phyloP scores from a whole-genome alignment of 371 early-diverging fungal genomes.

The Mucor racemosus region DNA sequence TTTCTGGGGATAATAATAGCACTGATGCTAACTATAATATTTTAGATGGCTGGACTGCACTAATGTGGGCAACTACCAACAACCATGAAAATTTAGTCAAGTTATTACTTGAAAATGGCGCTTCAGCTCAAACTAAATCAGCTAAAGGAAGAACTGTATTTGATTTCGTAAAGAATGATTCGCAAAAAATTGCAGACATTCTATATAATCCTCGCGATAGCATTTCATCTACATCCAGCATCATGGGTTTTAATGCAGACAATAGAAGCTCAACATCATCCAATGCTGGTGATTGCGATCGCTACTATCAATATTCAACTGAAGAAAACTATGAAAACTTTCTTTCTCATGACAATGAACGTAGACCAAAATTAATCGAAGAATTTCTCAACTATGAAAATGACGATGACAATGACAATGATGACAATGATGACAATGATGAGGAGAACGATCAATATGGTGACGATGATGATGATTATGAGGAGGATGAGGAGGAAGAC shows the following conservation, averaged over 20 bases:
- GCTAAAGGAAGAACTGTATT: constrained; percentile 80
- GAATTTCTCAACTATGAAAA: constrained; percentile 32
- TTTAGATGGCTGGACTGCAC: constrained; percentile 91
- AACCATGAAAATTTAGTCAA: constrained; percentile 77
- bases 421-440: background rate
- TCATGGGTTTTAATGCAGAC: constrained; percentile 29
- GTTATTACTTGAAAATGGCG: constrained; percentile 79
- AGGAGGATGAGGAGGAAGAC: constrained; percentile 25
- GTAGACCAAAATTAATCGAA: constrained; percentile 48
- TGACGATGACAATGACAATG: constrained; percentile 7
- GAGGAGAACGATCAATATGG: constrained; percentile 17
- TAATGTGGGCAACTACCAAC: constrained; percentile 95
- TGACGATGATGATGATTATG: constrained; percentile 22
- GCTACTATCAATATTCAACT: constrained; percentile 51
- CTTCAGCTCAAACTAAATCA: constrained; percentile 70
- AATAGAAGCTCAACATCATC: constrained; percentile 39
- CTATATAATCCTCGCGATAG: constrained; percentile 65
- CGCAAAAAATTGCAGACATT: constrained; percentile 63
- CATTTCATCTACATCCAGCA: constrained; percentile 56
- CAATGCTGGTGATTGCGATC: constrained; percentile 46
- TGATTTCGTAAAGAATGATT: constrained; percentile 72
- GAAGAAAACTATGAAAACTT: constrained; percentile 49
- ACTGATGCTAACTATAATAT: background rate
- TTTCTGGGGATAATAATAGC: background rate
- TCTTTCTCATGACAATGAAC: constrained; percentile 57